Percentiles rank a stretch among this genome's conserved stretches.
Conservation (phyloP, 1,284 basidiomycete genomes). For the Rhodotorula sp. region DNA sequence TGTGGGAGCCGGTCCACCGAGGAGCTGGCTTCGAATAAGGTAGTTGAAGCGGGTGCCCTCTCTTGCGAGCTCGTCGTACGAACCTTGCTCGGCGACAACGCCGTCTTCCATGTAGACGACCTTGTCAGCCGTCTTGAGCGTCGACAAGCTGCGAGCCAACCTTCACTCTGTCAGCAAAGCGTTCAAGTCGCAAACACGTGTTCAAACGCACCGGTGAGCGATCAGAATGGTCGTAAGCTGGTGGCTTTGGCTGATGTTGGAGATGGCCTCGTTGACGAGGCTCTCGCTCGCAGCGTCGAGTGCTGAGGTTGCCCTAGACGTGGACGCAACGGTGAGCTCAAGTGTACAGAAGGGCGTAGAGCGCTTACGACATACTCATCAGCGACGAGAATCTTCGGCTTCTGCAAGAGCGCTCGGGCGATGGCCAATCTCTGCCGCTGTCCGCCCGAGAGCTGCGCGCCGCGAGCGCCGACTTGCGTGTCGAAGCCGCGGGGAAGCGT, state of each 20-base stretch:
- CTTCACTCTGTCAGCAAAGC: not conserved
- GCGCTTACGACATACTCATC: constrained; percentile 49
- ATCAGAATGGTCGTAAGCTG: constrained; percentile 85
- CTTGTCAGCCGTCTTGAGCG: constrained; percentile 43
- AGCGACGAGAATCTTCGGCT: constrained; percentile 53
- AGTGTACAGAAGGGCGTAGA: not conserved
- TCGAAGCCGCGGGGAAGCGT: constrained; percentile 81
- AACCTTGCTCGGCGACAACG: constrained; percentile 74
- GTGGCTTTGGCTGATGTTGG: constrained; percentile 71
- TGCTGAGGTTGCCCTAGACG: constrained; percentile 60
- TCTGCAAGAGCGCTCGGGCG: constrained; percentile 53
- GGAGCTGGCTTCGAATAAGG: constrained; percentile 36
- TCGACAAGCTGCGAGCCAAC: constrained; percentile 58
- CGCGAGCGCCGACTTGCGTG: constrained; percentile 56
- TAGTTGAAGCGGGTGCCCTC: constrained; percentile 43
- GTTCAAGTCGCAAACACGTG: constrained; percentile 60
- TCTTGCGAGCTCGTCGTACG: constrained; percentile 65
- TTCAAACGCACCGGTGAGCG: constrained; percentile 61
- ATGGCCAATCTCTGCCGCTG: constrained; percentile 56
- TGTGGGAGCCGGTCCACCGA: constrained; percentile 10
- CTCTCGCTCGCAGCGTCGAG: constrained; percentile 82
- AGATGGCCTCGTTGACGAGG: constrained; percentile 84
- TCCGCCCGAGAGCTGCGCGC: constrained; percentile 48
- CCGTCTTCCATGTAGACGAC: constrained; percentile 67
- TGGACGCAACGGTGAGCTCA: not conserved